Evolutionary conservation across 2,329 filamentous ascomycete species (phyloP), one percentile per base, ranked within the genome.

Genomic region (Calonectria honghensis): DNA sequence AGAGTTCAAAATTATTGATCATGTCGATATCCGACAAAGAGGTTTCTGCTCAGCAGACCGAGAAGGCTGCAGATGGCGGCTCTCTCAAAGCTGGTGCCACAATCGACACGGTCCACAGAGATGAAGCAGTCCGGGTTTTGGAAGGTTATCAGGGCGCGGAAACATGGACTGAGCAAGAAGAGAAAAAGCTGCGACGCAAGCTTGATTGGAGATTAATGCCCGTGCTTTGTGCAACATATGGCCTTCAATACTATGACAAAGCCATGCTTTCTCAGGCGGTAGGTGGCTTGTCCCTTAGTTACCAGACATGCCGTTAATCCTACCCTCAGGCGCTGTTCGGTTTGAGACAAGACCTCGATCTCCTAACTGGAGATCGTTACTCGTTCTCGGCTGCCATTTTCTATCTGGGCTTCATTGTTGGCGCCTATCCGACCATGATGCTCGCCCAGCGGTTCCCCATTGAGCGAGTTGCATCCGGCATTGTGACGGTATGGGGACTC

Each of bases 211-310:
- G 18, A 24, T 80, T 89, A 1, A 84, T 89, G 82, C 86, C 88
- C 0, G 83, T 90, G 20, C 82, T 89, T 0, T 88, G 86, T 70
- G 77, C 85, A 9, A 88, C 87, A 0, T 89, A 88, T 73, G 84
- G 82, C 0, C 80, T 89, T 24, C 87, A 88, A 75, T 89, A 88
- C 72, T 88, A 88, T 57, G 88, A 89, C 75, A 89, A 90, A 78
- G 88, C 88, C 3, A 90, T 91, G 86, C 80, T 91, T 20, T 87
- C 85, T 1, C 89, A 90, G 76, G 89, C 89, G 59, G 88, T 88
- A 79, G 72, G 82, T 78, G 13, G 20, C 45, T 48, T 48, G 45
- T 48, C 18, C 6, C 45, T 10, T 1, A 37, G 6, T 20, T 20
- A 18, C 11, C 3, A 6, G 14, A 18, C 16, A 31, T 51, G 10